Conservation (phyloP, 2,329 filamentous ascomycete species). For the Colletotrichum gigasporum region DNA sequence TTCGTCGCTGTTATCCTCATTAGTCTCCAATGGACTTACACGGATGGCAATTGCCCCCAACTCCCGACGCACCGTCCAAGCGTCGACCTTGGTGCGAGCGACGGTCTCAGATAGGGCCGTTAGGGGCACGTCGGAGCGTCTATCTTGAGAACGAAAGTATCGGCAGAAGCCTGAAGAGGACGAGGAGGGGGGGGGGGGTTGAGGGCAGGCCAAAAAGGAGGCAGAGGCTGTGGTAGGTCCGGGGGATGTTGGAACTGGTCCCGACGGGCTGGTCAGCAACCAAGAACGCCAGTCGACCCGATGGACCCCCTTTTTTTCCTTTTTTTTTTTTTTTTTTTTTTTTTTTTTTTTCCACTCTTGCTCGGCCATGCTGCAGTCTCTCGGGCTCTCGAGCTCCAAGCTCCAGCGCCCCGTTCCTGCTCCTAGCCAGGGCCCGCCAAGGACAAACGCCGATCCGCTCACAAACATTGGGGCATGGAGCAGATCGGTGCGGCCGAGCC, state of each 20-base stretch:
- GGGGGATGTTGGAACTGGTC: conserved; percentile 19
- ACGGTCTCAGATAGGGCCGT: conserved; percentile 13
- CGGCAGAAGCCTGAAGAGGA: background rate
- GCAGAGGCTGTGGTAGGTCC: conserved; percentile 11
- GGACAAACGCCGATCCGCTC: conserved; percentile 19
- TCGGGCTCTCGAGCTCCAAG: conserved; percentile 3
- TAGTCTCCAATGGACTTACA: conserved; percentile 32
- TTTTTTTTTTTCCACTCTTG: too few species aligned
- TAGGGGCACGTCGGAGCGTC: conserved; percentile 21
- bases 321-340: too few species aligned
- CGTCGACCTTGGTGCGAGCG: conserved; percentile 2
- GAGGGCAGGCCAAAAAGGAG: conserved; percentile 1
- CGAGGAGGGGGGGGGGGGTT: background rate
- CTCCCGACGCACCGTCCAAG: conserved; percentile 17
- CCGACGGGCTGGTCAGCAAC: conserved; percentile 28
- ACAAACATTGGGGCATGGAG: conserved; percentile 11
- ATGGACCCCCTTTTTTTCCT: conserved; percentile 22
- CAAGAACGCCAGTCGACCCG: conserved; percentile 9
- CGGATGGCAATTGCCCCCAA: conserved; percentile 9
- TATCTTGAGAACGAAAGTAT: background rate
- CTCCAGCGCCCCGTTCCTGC: conserved; percentile 1
- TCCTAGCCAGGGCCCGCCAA: conserved; percentile 17
- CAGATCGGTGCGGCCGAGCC: conserved; percentile 10
- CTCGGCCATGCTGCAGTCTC: conserved; percentile 4
- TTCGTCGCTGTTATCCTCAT: background rate